phyloP scores from a whole-genome alignment of 2,329 filamentous ascomycete species.

The Sclerotinia nivalis region DNA sequence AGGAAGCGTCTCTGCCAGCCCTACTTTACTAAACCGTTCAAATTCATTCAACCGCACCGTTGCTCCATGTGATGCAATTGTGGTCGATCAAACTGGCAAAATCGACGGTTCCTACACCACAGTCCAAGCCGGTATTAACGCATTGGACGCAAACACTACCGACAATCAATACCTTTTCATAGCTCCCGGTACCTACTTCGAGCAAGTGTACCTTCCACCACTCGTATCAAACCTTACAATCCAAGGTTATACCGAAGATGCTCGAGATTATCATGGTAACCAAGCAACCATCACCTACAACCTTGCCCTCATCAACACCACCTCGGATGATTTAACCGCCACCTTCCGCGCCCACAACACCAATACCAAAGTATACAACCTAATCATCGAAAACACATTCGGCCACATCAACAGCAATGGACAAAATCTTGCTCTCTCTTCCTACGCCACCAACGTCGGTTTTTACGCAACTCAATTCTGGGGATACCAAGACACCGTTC shows the following conservation, averaged over 20 bases:
- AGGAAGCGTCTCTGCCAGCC: conserved; percentile 8
- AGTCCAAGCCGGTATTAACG: conserved; percentile 30
- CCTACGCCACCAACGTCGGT: conserved; percentile 52
- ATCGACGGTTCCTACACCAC: conserved; percentile 28
- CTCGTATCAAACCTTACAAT: conserved; percentile 52
- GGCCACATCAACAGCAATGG: conserved; percentile 43
- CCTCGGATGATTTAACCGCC: conserved; percentile 46
- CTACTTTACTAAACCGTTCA: neutral
- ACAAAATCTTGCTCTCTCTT: conserved; percentile 55
- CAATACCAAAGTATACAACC: conserved; percentile 58
- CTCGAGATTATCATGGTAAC: conserved; percentile 50
- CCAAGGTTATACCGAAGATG: conserved; percentile 53
- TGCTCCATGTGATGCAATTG: conserved; percentile 48
- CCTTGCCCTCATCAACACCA: conserved; percentile 45
- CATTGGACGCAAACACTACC: conserved; percentile 48
- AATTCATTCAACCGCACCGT: conserved; percentile 40
- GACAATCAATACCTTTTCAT: conserved; percentile 55
- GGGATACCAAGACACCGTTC: conserved; percentile 58
- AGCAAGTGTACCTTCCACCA: conserved; percentile 55
- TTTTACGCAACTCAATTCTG: conserved; percentile 58
- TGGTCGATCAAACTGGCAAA: conserved; percentile 47
- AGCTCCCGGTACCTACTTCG: conserved; percentile 55
- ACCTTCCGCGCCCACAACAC: conserved; percentile 42
- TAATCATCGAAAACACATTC: conserved; percentile 49
- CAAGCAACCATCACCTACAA: conserved; percentile 49